Conservation (phyloP, 352 stramenopile species). For the Peronospora farinosa region DNA sequence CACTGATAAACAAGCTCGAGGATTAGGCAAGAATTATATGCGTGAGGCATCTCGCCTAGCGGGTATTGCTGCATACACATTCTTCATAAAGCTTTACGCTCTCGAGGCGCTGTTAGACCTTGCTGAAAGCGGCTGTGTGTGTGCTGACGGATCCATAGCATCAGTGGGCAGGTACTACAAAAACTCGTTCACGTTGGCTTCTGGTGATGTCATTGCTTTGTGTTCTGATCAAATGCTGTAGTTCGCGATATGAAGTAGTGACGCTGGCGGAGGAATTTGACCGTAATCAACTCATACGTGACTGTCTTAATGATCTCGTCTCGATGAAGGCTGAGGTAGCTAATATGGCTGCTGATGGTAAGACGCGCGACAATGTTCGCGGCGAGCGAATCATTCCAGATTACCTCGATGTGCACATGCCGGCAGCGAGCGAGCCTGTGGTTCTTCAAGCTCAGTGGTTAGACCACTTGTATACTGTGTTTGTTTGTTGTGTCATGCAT, state of each 20-base stretch:
- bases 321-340: constrained; percentile 43
- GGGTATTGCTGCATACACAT: constrained; percentile 69
- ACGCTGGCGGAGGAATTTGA: constrained; percentile 47
- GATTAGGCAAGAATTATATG: constrained; percentile 86
- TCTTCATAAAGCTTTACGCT: constrained; percentile 78
- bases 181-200: neutral
- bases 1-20: constrained; percentile 62
- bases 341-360: constrained; percentile 55
- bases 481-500: neutral
- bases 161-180: constrained; percentile 28
- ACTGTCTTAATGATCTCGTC: constrained; percentile 62
- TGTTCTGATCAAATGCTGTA: constrained; percentile 9
- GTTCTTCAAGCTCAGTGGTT: constrained; percentile 47
- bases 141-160: constrained; percentile 27
- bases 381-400: constrained; percentile 63
- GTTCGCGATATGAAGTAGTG: constrained; percentile 30
- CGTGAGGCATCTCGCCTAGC: constrained; percentile 46
- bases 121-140: constrained; percentile 29
- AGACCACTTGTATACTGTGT: constrained; percentile 9
- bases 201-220: neutral
- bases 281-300: constrained; percentile 25
- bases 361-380: constrained; percentile 63
- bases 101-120: constrained; percentile 46
- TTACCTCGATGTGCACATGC: constrained; percentile 64
- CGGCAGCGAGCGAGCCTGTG: constrained; percentile 35